Evolutionary conservation across 2,329 filamentous ascomycete genomes (phyloP).

Genomic region (Xylariaceae sp.): DNA sequence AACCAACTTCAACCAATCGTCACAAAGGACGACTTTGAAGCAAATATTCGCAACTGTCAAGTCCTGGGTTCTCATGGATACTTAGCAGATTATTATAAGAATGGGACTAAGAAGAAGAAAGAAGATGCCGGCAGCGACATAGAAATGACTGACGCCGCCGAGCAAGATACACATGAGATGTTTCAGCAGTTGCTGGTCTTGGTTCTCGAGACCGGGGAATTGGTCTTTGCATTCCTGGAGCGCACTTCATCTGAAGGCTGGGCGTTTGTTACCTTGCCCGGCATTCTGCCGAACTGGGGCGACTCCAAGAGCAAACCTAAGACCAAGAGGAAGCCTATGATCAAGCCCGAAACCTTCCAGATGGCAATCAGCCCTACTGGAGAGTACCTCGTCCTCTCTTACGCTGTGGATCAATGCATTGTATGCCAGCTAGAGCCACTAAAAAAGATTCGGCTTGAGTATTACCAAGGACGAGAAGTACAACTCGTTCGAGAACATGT

Average conservation of each 20-base stretch:
- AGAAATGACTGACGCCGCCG: constrained; percentile 33
- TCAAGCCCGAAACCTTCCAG: constrained; percentile 55
- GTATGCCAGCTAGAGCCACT: constrained; percentile 66
- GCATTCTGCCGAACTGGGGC: constrained; percentile 43
- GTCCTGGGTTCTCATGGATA: constrained; percentile 60
- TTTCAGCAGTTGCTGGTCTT: constrained; percentile 81
- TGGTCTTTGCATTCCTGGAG: constrained; percentile 72
- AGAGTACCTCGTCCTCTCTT: constrained; percentile 64
- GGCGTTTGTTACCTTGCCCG: constrained; percentile 58
- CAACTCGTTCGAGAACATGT: constrained; percentile 52
- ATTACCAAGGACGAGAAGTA: constrained; percentile 41
- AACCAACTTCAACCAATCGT: constrained; percentile 71
- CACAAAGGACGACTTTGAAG: constrained; percentile 74
- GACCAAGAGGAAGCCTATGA: constrained; percentile 25
- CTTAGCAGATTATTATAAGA: no score
- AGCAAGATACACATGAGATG: constrained; percentile 13
- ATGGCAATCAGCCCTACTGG: constrained; percentile 77
- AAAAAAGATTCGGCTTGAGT: constrained; percentile 47
- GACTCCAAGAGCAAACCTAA: neutral
- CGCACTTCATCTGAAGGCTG: constrained; percentile 34
- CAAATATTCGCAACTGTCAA: constrained; percentile 72
- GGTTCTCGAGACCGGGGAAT: constrained; percentile 66
- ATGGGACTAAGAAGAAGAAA: constrained; percentile 29
- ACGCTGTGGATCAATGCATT: constrained; percentile 65
- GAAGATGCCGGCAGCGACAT: constrained; percentile 26